Evolutionary conservation across 306 rosid genomes (phyloP).

Genomic region (Mimosa bimucronata): DNA sequence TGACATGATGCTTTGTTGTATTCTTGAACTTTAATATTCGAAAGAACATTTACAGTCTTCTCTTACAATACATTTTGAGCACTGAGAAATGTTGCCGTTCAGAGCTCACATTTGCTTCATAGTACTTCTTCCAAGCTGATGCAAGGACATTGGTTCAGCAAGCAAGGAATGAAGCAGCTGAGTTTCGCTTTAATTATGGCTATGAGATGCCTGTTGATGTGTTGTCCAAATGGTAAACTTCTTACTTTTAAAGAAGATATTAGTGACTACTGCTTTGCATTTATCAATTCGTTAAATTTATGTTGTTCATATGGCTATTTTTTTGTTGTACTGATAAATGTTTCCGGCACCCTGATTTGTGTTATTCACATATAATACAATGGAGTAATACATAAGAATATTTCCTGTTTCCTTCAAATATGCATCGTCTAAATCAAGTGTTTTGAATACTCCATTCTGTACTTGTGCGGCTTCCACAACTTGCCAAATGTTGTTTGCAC

Average conservation of each 20-base stretch:
- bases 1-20: slow-evolving; percentile 2
- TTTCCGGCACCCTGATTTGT: neutral
- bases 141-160: slow-evolving; percentile 95
- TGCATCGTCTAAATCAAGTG: neutral
- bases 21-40: slow-evolving; percentile 23
- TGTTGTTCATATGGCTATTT: slow-evolving; percentile 6
- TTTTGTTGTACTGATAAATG: neutral
- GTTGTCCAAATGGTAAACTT: slow-evolving; percentile 77
- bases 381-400: slow-evolving; percentile 1
- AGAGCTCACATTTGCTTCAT: slow-evolving; percentile 38
- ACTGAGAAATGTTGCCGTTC: neutral
- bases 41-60: slow-evolving; percentile 9
- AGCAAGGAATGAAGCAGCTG: slow-evolving; percentile 99
- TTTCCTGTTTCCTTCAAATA: slow-evolving; percentile 7
- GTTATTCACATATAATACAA: neutral
- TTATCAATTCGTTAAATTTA: slow-evolving; percentile 17
- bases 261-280: slow-evolving; percentile 11
- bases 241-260: slow-evolving; percentile 4
- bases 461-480: neutral
- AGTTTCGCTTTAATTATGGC: slow-evolving; percentile 89
- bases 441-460: neutral
- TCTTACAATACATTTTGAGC: neutral
- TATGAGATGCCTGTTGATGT: slow-evolving; percentile 97
- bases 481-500: neutral
- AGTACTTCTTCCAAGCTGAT: slow-evolving; percentile 70